Percentiles rank a stretch among this genome's conserved stretches.
These are phyloP conservation scores for Euphorbia peplus DNA, from an alignment of 345 rosid species.

Conservation along the genomic window DNA sequence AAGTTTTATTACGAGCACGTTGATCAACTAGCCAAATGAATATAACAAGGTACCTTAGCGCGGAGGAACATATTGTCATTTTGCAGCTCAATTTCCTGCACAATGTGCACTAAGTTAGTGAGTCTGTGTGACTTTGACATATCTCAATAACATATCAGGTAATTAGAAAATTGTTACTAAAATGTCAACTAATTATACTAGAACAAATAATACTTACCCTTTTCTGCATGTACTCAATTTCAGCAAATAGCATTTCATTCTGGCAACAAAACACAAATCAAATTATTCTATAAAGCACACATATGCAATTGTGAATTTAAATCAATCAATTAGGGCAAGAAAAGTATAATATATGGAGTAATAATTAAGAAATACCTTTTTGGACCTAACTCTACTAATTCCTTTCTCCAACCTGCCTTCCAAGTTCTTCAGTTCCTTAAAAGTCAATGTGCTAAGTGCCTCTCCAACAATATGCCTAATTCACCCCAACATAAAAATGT, in stretches of 20 bases:
- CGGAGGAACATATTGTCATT: slow-evolving; percentile 72
- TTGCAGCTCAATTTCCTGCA: slow-evolving; percentile 81
- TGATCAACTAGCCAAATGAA: no score
- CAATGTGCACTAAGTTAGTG: slow-evolving; percentile 1
- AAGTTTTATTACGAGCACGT: no score
- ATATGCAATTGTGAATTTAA: no score
- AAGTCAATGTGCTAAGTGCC: slow-evolving; percentile 15
- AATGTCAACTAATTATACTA: not conserved
- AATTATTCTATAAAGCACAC: not conserved
- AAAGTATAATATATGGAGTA: no score
- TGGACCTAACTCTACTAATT: slow-evolving; percentile 24
- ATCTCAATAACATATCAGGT: no score
- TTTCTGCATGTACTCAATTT: slow-evolving; percentile 29
- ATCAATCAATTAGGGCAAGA: not conserved
- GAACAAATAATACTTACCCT: slow-evolving; percentile 11
- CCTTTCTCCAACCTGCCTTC: slow-evolving; percentile 29
- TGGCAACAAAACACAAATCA: slow-evolving; percentile 19
- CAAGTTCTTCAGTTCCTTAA: slow-evolving; percentile 25
- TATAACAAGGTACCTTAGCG: slow-evolving; percentile 58
- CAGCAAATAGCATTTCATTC: slow-evolving; percentile 27
- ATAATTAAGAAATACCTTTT: slow-evolving; percentile 15
- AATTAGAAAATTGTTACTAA: not conserved
- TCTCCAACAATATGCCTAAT: slow-evolving; percentile 28
- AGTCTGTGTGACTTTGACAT: no score
- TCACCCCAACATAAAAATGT: no score